A percentile compares a stretch with the other conserved stretches of the same genome.
phyloP scores from a whole-genome alignment of 2,329 filamentous ascomycete species.

The Neonectria sp. region DNA sequence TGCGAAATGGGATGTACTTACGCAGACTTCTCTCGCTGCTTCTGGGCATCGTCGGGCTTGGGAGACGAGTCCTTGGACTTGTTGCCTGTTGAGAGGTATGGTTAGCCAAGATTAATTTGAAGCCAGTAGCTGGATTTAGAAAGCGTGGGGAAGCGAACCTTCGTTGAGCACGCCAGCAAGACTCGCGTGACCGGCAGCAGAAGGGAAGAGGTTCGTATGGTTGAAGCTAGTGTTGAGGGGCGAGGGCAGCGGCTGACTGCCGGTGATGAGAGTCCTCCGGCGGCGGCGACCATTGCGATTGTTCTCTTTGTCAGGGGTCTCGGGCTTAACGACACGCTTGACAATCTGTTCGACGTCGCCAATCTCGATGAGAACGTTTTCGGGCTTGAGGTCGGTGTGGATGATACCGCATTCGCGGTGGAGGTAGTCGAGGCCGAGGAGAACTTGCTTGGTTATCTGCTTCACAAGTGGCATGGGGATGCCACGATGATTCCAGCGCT shows the following conservation, averaged over 20 bases:
- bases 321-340: conserved; percentile 92
- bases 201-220: conserved; percentile 78
- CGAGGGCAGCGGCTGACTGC: conserved; percentile 95
- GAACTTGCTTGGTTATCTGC: conserved; percentile 98
- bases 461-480: conserved; percentile 98
- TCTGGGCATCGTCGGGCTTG: conserved; percentile 77
- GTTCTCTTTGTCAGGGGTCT: conserved; percentile 82
- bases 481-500: conserved; percentile 97
- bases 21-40: conserved; percentile 93
- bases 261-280: conserved; percentile 94
- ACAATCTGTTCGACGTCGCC: conserved; percentile 99
- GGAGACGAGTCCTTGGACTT: conserved; percentile 62
- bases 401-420: conserved; percentile 99
- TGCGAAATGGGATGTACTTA: conserved; percentile 64
- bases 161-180: conserved; percentile 89
- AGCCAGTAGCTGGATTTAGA: neutral
- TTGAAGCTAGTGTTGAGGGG: conserved; percentile 94
- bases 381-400: conserved; percentile 96
- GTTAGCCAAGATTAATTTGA: conserved; percentile 29
- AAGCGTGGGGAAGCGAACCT: conserved; percentile 64
- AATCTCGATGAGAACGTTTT: conserved; percentile 99
- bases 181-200: conserved; percentile 78
- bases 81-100: conserved; percentile 45
- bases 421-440: conserved; percentile 95
- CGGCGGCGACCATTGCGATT: conserved; percentile 92